Evolutionary conservation across 441 rosid species (phyloP), one percentile per base, ranked within the genome.

Genomic region (Gossypium aridum): DNA sequence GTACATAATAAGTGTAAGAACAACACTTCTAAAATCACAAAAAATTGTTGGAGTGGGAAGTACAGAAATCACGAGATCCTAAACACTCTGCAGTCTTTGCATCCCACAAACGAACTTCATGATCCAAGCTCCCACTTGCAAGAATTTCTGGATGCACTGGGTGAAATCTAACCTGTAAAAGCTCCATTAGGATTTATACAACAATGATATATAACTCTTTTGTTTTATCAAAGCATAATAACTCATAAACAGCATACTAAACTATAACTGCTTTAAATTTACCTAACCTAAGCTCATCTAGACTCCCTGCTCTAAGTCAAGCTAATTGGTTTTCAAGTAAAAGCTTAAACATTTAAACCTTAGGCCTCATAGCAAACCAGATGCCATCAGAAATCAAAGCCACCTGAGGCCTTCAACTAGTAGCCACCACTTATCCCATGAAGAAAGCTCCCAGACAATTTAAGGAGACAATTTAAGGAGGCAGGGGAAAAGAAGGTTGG

Each of bases 111-210:
- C 89, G 90, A 70, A 94, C 97, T 86, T 92, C 88, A 31, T 84
- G 92, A 82, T 94, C 98, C 89, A 94, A 89, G 85, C 98, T 94
- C 75, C 98, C 97, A 87, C 98, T 94, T 59, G 98, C 98, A 85
- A 94, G 87, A 77, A 94, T 86, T 82, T 87, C 89, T 28, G 97
- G 86, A 78, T 83, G 84, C 69, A 77, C 75, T 26, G 98, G 98
- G 75, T 94, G 97, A 79, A 92, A 94, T 85, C 97, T 94, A 80
- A 94, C 98, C 97, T 94, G 91, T 78, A 86, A 74, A 70, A 60
- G 28, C 69, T 75, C 78, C 79, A 75, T 70, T 16, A 81, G 75
- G 70, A 75, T 28, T 51, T 80, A 25, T 67, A 39, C 45, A 26
- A 23, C 28, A 13, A 75, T 49, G 2, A 64, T 7, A 34, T 34